Conservation (phyloP, 1,284 basidiomycete genomes). For the Malassezia brasiliensis region DNA sequence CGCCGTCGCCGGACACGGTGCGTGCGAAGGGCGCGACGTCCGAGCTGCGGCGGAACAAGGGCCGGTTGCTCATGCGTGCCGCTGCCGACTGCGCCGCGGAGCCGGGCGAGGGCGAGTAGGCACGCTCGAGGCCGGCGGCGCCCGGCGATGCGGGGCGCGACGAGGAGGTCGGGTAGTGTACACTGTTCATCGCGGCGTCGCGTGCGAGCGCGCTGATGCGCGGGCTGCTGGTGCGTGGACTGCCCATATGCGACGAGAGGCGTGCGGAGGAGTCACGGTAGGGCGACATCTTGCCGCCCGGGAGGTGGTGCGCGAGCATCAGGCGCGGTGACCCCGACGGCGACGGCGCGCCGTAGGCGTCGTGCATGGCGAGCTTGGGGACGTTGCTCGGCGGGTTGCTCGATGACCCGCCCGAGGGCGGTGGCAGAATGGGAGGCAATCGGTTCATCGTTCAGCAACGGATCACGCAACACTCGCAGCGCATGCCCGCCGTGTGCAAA, state of each 20-base stretch:
- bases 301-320: constrained; percentile 29
- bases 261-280: constrained; percentile 39
- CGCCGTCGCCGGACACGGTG: not conserved
- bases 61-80: constrained; percentile 15
- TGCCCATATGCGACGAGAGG: constrained; percentile 28
- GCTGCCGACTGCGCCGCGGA: constrained; percentile 9
- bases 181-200: constrained; percentile 28
- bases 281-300: constrained; percentile 30
- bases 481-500: not conserved
- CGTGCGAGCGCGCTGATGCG: constrained; percentile 38
- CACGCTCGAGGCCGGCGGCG: constrained; percentile 12
- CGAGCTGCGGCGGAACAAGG: constrained; percentile 7
- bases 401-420: constrained; percentile 15
- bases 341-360: constrained; percentile 24
- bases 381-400: constrained; percentile 20
- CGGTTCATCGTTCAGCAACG: constrained; percentile 22
- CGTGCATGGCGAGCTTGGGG: constrained; percentile 12
- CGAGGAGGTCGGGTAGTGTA: constrained; percentile 34
- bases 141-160: constrained; percentile 31
- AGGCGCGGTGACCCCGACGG: constrained; percentile 35
- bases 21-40: constrained; percentile 1
- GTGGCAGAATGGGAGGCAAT: constrained; percentile 24
- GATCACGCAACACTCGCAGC: not conserved
- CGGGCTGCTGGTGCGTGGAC: constrained; percentile 24
- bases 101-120: constrained; percentile 25